A percentile compares a stretch with the other conserved stretches of the same genome.
These are phyloP conservation scores for Hymenoscyphus repandus DNA, from an alignment of 2,329 filamentous ascomycete genomes.

Conservation along the genomic window DNA sequence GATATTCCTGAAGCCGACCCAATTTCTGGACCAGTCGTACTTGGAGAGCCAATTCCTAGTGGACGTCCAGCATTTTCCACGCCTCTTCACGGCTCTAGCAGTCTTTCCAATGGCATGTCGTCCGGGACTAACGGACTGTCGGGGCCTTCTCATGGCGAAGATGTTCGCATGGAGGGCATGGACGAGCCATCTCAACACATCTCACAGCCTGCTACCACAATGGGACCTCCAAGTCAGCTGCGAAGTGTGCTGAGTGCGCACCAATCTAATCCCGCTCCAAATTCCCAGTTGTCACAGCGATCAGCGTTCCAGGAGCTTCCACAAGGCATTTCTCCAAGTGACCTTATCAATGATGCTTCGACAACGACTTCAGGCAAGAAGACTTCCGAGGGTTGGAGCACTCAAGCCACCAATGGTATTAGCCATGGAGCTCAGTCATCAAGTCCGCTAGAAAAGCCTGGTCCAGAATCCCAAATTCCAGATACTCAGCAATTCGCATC, in stretches of 20 bases:
- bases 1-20: constrained; percentile 38
- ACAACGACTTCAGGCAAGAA: constrained; percentile 83
- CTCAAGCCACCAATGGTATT: constrained; percentile 66
- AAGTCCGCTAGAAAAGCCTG: constrained; percentile 23
- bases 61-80: constrained; percentile 27
- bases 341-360: constrained; percentile 75
- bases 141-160: constrained; percentile 39
- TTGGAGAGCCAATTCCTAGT: constrained; percentile 61
- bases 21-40: constrained; percentile 45
- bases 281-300: constrained; percentile 53
- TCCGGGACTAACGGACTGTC: constrained; percentile 51
- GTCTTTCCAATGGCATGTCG: constrained; percentile 55
- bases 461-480: constrained; percentile 36
- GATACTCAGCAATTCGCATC: constrained; percentile 42
- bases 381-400: constrained; percentile 63
- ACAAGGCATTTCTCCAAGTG: constrained; percentile 52
- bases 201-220: constrained; percentile 44
- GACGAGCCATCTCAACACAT: constrained; percentile 35
- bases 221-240: constrained; percentile 44
- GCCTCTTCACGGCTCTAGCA: constrained; percentile 43
- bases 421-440: constrained; percentile 24
- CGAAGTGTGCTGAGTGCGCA: constrained; percentile 38
- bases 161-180: constrained; percentile 57
- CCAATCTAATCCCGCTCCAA: constrained; percentile 34
- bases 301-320: constrained; percentile 56